Base-by-base conservation (phyloP, 78 protist species). In the Dictyostelium brefeldianum region DNA sequence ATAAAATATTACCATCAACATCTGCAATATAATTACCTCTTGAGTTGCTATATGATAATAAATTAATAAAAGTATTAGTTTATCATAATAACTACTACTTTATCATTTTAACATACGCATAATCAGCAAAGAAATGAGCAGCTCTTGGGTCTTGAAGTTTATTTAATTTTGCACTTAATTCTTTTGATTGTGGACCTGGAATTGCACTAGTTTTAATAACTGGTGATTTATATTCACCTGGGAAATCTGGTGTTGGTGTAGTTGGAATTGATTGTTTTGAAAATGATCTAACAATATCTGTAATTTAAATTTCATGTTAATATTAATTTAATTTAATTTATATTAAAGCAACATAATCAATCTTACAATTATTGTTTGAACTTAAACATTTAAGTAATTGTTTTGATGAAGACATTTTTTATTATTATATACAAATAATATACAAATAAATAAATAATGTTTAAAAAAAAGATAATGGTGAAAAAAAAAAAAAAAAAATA, bases 21-120 rank as follows among this genome's bases (percentile, higher is more conserved):
- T 96, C 97, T 18, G 90, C 91, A 48, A 96, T 65, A 79, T 96
- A 96, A 62, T 96, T 96, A 48, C 97, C 97, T 46, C 91, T 80
- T 64, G 91, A 83, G 29, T 92, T 92, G 4, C 81, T 83, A 41
- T 48, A 77, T 10, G 25, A n/a, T n/a, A n/a, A n/a, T 2, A 36
- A 36, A 36, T 3, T 2, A 2, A 36, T 3, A 36, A 36, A 36
- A 3, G 43, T 3, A 2, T 36, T 36, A 36, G 43, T 36, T 46
- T 36, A 36, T 36, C 43, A 36, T 36, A 36, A n/a, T n/a, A n/a
- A n/a, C n/a, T n/a, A n/a, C n/a, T n/a, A n/a, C n/a, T n/a, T n/a
- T n/a, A n/a, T n/a, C n/a, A n/a, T n/a, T 25, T 0, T 22, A 14
- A 89, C 85, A 15, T 80, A 89, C 89, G 94, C 48, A 79, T 91